A percentile compares a stretch with the other conserved stretches of the same genome.
Evolutionary conservation across 306 rosid genomes (phyloP).

Genomic region (Adenanthera pavonina): DNA sequence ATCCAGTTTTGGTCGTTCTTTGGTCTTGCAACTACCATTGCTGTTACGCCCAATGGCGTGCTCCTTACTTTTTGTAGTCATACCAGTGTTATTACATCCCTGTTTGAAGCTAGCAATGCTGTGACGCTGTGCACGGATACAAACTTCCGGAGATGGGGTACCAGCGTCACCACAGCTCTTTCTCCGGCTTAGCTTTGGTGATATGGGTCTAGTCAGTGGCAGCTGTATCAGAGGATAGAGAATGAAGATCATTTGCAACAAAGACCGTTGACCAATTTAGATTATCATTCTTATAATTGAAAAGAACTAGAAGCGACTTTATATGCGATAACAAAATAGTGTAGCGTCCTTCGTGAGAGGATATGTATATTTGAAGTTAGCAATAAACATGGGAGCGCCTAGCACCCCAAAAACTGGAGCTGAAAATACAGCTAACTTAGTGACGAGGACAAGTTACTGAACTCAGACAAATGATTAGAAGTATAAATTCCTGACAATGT

Average conservation of each 20-base stretch:
- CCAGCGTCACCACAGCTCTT: constrained; percentile 77
- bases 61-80: constrained; percentile 51
- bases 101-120: constrained; percentile 62
- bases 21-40: constrained; percentile 52
- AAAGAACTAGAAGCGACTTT: constrained; percentile 4
- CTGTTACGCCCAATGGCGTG: constrained; percentile 50
- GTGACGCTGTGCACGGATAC: constrained; percentile 66
- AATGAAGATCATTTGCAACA: background rate
- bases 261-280: constrained; percentile 1
- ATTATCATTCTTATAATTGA: background rate
- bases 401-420: background rate
- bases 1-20: constrained; percentile 55
- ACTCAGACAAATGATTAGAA: constrained; percentile 5
- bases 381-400: background rate
- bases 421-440: background rate
- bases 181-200: constrained; percentile 86
- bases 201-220: constrained; percentile 89
- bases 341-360: background rate
- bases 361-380: background rate
- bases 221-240: constrained; percentile 56
- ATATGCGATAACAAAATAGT: background rate
- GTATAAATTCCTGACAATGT: background rate
- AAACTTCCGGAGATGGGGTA: constrained; percentile 48
- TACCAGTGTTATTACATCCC: constrained; percentile 44
- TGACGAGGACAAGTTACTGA: constrained; percentile 1